A percentile compares a stretch with the other conserved stretches of the same genome.
These are phyloP conservation scores for Xylariaceae sp. DNA, from an alignment of 2,329 filamentous ascomycete species.

Conservation along the genomic window DNA sequence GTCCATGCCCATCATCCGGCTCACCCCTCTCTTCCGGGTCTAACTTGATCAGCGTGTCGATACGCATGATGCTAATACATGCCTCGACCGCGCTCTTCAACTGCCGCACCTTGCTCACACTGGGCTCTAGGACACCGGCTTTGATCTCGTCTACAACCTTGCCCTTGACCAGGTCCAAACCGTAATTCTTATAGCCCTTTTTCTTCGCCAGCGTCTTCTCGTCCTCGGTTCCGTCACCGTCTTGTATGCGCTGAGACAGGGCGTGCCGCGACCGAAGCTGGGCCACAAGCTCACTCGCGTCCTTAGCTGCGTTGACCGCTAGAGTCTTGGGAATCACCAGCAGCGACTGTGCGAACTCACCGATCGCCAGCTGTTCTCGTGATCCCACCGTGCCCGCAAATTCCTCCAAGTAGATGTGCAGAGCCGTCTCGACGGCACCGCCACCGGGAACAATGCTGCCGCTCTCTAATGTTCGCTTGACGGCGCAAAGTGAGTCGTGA, in stretches of 20 bases:
- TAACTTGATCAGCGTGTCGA: constrained; percentile 96
- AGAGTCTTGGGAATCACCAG: constrained; percentile 94
- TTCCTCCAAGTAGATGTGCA: constrained; percentile 98
- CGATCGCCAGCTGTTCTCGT: constrained; percentile 94
- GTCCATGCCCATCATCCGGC: constrained; percentile 79
- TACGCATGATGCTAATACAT: constrained; percentile 98
- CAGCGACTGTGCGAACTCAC: constrained; percentile 91
- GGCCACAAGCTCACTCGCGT: constrained; percentile 89
- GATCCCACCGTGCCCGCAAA: constrained; percentile 96
- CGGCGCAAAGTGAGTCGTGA: constrained; percentile 92
- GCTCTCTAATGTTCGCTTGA: constrained; percentile 95
- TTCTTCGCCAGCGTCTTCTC: constrained; percentile 87
- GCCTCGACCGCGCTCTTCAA: constrained; percentile 98
- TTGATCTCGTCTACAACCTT: constrained; percentile 92
- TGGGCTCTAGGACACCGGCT: constrained; percentile 90
- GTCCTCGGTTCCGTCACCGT: constrained; percentile 77
- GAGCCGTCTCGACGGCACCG: constrained; percentile 94
- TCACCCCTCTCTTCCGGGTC: constrained; percentile 77
- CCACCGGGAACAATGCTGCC: constrained; percentile 95
- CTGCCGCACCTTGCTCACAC: constrained; percentile 97
- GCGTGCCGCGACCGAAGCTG: constrained; percentile 93
- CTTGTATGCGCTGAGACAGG: constrained; percentile 83
- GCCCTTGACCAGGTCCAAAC: constrained; percentile 81
- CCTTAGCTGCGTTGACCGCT: constrained; percentile 94
- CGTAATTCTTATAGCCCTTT: constrained; percentile 99